Evolutionary conservation across 2,329 filamentous ascomycete genomes (phyloP).

Genomic region (Cladosporium oxysporum): DNA sequence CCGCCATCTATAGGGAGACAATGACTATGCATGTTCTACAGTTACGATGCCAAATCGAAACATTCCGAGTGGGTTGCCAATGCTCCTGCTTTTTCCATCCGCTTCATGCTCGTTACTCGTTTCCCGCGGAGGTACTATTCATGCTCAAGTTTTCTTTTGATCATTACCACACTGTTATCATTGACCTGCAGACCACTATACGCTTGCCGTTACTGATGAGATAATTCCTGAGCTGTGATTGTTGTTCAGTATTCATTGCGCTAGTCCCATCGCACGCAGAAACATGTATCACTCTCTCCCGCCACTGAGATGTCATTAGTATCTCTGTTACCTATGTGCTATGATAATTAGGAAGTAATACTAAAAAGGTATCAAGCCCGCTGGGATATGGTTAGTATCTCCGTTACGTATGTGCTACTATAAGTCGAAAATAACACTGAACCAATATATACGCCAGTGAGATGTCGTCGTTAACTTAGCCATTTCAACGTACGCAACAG

Average conservation of each 20-base stretch:
- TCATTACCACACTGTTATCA: background rate
- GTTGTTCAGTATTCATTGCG: background rate
- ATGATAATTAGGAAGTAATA: no score
- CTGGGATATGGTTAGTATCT: background rate
- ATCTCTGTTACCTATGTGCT: no score
- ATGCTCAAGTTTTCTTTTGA: background rate
- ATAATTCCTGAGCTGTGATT: background rate
- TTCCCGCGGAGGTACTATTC: background rate
- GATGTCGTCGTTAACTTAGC: background rate
- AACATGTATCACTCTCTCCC: background rate
- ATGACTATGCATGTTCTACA: background rate
- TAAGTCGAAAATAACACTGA: background rate
- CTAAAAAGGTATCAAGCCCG: no score
- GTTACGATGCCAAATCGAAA: background rate
- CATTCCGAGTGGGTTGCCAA: background rate
- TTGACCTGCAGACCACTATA: background rate
- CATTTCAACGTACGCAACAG: no score
- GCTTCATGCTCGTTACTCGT: background rate
- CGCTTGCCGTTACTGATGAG: background rate
- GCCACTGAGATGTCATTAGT: background rate
- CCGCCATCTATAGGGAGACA: background rate
- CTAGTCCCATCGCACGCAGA: background rate
- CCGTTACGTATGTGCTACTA: background rate
- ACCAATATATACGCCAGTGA: background rate
- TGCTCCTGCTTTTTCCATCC: background rate